Evolutionary conservation across 768 basidiomycete species (phyloP).

Genomic region (Lyophyllum decastes): DNA sequence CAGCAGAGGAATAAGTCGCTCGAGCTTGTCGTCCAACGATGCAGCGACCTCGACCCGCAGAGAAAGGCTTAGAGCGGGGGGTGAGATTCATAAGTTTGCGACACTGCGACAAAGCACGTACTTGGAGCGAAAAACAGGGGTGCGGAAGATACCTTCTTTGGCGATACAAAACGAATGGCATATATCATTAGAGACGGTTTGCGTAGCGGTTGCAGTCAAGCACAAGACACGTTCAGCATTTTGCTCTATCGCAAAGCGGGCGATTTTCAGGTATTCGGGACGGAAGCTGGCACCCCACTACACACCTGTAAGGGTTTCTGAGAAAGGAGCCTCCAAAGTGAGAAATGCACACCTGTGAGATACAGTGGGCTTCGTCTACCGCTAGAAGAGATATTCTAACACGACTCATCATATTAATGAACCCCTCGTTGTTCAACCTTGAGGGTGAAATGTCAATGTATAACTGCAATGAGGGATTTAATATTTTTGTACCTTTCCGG

Average conservation of each 20-base stretch:
- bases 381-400: conserved; percentile 47
- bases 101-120: not conserved
- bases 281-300: conserved; percentile 19
- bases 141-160: conserved; percentile 14
- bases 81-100: not conserved
- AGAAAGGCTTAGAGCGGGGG: conserved; percentile 5
- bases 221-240: conserved; percentile 16
- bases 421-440: conserved; percentile 18
- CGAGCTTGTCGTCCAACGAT: conserved; percentile 11
- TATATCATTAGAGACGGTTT: conserved; percentile 9
- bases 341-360: conserved; percentile 34
- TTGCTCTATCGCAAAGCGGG: conserved; percentile 14
- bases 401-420: conserved; percentile 35
- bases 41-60: conserved; percentile 10
- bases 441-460: not conserved
- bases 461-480: not conserved
- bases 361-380: conserved; percentile 52
- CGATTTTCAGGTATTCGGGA: conserved; percentile 17
- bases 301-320: not conserved
- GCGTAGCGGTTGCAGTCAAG: conserved; percentile 17
- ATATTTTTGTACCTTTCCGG: conserved; percentile 12
- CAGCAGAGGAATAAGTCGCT: conserved; percentile 10
- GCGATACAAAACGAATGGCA: conserved; percentile 10
- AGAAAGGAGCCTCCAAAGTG: not conserved
- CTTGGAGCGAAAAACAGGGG: conserved; percentile 16